Percentiles rank a stretch among this genome's conserved stretches.
These are phyloP conservation scores for Mycena rosella DNA, from an alignment of 768 basidiomycete species.

Conservation along the genomic window DNA sequence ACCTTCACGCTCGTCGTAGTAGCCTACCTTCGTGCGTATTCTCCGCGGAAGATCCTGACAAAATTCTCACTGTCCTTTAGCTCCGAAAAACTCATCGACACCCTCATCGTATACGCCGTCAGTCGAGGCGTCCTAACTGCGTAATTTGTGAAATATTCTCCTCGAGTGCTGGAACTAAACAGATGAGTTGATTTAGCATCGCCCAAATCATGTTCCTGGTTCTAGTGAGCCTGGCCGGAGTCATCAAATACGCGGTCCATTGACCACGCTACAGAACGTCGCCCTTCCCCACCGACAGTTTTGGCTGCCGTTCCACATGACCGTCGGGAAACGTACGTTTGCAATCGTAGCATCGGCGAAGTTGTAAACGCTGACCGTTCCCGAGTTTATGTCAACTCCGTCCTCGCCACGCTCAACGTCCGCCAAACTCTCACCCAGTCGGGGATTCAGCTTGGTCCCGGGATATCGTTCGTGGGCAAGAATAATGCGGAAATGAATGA, in stretches of 20 bases:
- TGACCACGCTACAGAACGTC: conserved; percentile 9
- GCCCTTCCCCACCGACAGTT: conserved; percentile 17
- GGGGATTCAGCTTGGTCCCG: conserved; percentile 21
- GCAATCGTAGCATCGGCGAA: neutral
- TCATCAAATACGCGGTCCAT: neutral
- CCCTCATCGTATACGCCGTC: conserved; percentile 26
- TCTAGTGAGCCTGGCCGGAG: neutral
- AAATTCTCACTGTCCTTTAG: neutral
- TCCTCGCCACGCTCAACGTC: conserved; percentile 30
- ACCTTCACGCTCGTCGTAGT: conserved; percentile 19
- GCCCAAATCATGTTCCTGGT: conserved; percentile 32
- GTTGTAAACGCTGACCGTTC: neutral
- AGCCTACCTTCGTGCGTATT: conserved; percentile 21
- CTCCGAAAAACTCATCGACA: conserved; percentile 29
- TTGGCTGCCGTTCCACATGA: conserved; percentile 27
- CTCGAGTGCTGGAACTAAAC: neutral
- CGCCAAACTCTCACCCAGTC: conserved; percentile 17
- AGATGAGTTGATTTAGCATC: neutral
- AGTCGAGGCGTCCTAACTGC: conserved; percentile 29
- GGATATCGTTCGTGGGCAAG: neutral
- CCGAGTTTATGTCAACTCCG: conserved; percentile 28
- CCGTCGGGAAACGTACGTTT: conserved; percentile 23
- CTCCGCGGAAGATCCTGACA: neutral
- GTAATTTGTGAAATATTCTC: conserved; percentile 3
- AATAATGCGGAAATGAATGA: conserved; percentile 1